phyloP scores from a whole-genome alignment of 768 basidiomycete genomes.

The Lentinula sp. region DNA sequence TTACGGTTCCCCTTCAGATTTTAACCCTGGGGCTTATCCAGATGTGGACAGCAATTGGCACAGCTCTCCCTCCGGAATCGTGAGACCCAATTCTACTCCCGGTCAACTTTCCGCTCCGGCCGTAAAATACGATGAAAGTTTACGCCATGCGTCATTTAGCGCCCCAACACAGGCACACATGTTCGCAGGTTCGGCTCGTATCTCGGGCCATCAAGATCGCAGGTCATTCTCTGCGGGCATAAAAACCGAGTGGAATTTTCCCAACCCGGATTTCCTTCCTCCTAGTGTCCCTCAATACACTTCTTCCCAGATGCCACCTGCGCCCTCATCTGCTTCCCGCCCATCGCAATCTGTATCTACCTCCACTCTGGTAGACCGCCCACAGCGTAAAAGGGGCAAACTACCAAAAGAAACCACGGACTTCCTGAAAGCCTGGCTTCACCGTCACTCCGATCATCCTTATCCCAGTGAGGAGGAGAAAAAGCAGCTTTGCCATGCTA shows the following conservation, averaged over 20 bases:
- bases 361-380: conserved; percentile 67
- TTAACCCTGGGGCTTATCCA: conserved; percentile 39
- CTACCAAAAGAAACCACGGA: conserved; percentile 89
- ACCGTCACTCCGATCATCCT: conserved; percentile 83
- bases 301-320: conserved; percentile 39
- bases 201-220: conserved; percentile 65
- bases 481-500: conserved; percentile 81
- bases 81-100: conserved; percentile 65
- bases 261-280: conserved; percentile 51
- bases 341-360: conserved; percentile 46
- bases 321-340: conserved; percentile 33
- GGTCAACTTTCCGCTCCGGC: conserved; percentile 46
- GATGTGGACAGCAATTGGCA: conserved; percentile 55
- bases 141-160: conserved; percentile 66
- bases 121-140: conserved; percentile 65
- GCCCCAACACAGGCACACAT: conserved; percentile 53
- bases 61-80: conserved; percentile 47
- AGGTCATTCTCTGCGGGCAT: conserved; percentile 38
- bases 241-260: conserved; percentile 71
- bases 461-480: conserved; percentile 90
- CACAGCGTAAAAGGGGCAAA: conserved; percentile 79
- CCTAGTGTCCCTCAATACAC: conserved; percentile 28
- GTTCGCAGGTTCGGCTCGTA: conserved; percentile 64
- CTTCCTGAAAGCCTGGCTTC: conserved; percentile 83
- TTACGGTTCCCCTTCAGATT: conserved; percentile 45